phyloP scores from a whole-genome alignment of 1,284 basidiomycete genomes.

The Anthracocystis setariae region DNA sequence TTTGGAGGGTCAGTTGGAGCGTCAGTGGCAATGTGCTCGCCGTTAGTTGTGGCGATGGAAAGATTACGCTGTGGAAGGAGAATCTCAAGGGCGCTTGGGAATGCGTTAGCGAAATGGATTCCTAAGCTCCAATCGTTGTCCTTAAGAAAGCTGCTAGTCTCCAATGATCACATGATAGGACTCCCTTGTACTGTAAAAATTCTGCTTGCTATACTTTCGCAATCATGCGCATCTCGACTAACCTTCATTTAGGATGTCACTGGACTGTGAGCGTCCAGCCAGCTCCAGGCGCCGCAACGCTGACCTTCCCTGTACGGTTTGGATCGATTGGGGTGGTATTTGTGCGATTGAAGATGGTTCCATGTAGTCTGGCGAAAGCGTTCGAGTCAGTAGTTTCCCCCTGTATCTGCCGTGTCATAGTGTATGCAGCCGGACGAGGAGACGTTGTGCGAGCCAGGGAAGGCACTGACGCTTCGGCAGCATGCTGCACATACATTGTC shows the following conservation, averaged over 20 bases:
- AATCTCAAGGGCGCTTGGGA: constrained; percentile 94
- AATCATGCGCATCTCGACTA: too few relatives aligned
- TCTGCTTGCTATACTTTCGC: too few relatives aligned
- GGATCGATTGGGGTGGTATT: neutral
- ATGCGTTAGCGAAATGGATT: constrained; percentile 74
- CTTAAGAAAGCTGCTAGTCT: neutral
- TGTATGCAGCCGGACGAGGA: too few relatives aligned
- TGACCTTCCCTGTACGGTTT: too few relatives aligned
- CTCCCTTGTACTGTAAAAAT: neutral
- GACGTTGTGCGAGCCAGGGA: too few relatives aligned
- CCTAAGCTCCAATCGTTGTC: constrained; percentile 5
- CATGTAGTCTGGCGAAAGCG: neutral
- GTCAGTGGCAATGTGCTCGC: constrained; percentile 94
- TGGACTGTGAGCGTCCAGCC: too few relatives aligned
- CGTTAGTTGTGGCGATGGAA: constrained; percentile 96
- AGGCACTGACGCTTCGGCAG: too few relatives aligned
- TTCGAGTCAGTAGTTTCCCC: too few relatives aligned
- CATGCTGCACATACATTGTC: too few relatives aligned
- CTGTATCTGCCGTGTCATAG: too few relatives aligned
- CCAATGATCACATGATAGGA: too few relatives aligned
- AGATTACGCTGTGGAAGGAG: constrained; percentile 98
- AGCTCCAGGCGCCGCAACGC: too few relatives aligned
- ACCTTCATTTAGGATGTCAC: neutral
- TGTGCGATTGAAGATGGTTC: neutral
- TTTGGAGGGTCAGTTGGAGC: constrained; percentile 98